Base-by-base conservation (phyloP, 208 protist genomes). In the Crithidia mellificae region DNA sequence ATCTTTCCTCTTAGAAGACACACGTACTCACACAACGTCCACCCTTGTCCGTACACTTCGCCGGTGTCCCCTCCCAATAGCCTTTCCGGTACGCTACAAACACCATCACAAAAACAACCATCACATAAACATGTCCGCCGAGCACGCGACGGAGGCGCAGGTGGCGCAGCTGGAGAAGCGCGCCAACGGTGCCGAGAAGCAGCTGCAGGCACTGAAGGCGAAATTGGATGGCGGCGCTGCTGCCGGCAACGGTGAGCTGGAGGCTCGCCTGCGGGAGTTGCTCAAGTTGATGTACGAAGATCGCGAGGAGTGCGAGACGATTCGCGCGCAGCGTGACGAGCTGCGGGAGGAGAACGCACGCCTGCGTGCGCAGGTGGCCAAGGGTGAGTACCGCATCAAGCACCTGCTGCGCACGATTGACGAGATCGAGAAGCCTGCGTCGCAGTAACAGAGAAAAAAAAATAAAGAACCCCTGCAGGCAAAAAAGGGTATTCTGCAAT, bases 371-470 rank as follows among this genome's bases (percentile, higher is more conserved):
- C 85, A 90, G 65, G 73, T 92, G 6, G 36, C 38, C 39, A 95
- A 92, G 68, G 73, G 82, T 25, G 87, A 91, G 70, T 95, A 95
- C 74, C 85, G 90, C 53, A 73, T 85, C n/a, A 81, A 91, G 74
- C 90, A 95, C 72, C 82, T 95, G n/a, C 67, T 95, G 25, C 74
- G 82, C 50, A 95, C 83, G 19, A 90, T 95, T 52, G 70, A 85
- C 27, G 85, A 92, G 55, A 75, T 93, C 11, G 88, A 91, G 59
- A 44, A 59, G 32, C n/a, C 47, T 0, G 39, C 56, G 11, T 20
- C 54, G 12, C 44, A 73, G 43, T 30, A 59, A 43, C 1, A 6
- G 24, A n/a, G 38, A 53, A 15, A 32, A 27, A 20, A n/a, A n/a
- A n/a, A n/a, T n/a, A n/a, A n/a, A n/a, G n/a, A n/a, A n/a, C n/a